Evolutionary conservation across 2,329 filamentous ascomycete species (phyloP).

Genomic region (Botrytis paeoniae): DNA sequence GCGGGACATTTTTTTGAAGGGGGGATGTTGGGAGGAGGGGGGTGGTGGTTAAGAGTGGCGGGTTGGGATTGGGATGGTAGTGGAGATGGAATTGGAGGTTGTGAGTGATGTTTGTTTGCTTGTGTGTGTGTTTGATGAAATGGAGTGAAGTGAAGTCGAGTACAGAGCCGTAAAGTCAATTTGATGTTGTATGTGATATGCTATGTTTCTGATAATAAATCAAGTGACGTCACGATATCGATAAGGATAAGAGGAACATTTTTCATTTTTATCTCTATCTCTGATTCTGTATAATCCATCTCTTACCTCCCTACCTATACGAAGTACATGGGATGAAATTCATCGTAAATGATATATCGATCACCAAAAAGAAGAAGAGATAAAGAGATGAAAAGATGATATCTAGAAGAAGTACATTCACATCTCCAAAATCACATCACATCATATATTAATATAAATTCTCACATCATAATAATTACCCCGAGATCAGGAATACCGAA

Average conservation of each 20-base stretch:
- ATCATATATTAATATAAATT: too few relatives aligned
- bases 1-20: slow-evolving; percentile 28
- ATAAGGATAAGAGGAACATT: not conserved
- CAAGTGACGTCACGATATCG: slow-evolving; percentile 5
- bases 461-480: not conserved
- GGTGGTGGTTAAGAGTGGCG: too few relatives aligned
- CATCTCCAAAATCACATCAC: too few relatives aligned
- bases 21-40: not conserved
- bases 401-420: not conserved
- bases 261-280: not conserved
- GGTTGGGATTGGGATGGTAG: not conserved
- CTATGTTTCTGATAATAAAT: not conserved
- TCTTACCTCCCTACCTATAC: too few relatives aligned
- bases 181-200: not conserved
- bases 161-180: not conserved
- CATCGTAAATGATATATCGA: too few relatives aligned
- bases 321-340: too few relatives aligned
- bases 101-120: not conserved
- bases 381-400: too few relatives aligned
- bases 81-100: too few relatives aligned
- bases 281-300: not conserved
- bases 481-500: not conserved
- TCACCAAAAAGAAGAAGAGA: too few relatives aligned
- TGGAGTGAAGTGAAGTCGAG: not conserved
- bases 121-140: not conserved